phyloP scores from a whole-genome alignment of 2,329 filamentous ascomycete species.

The Apiospora koreana region DNA sequence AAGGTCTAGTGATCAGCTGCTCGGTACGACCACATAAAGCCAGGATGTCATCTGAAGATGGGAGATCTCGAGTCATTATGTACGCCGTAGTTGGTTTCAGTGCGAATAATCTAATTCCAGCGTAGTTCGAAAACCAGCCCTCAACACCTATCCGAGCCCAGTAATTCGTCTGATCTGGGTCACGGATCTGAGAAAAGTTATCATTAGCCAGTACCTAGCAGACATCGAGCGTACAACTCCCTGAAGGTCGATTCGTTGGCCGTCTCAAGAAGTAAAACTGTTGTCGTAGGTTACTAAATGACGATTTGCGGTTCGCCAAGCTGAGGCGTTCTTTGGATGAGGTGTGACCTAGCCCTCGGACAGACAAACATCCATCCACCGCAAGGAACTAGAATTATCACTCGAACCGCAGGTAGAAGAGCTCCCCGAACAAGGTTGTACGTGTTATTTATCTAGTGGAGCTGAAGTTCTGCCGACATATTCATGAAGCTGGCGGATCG shows the following conservation, averaged over 20 bases:
- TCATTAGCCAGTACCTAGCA: neutral
- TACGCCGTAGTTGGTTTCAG: neutral
- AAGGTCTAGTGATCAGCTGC: neutral
- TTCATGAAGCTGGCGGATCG: neutral
- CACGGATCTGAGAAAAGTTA: neutral
- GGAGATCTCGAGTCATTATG: neutral
- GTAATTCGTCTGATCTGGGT: neutral
- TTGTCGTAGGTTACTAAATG: neutral
- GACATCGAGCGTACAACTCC: neutral
- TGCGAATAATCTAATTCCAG: neutral
- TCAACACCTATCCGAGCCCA: neutral
- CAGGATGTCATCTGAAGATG: neutral
- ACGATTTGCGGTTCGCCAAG: neutral
- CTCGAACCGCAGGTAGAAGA: neutral
- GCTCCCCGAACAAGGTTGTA: neutral
- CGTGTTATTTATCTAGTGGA: neutral
- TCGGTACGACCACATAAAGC: neutral
- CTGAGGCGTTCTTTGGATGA: neutral
- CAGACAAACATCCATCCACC: neutral
- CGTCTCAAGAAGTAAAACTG: neutral
- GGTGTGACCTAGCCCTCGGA: neutral
- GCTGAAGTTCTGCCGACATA: neutral
- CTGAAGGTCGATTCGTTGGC: neutral
- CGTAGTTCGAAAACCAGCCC: neutral
- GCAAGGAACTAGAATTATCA: no score